phyloP scores from a whole-genome alignment of 192 early-diverging fungal genomes.

The Rhizophagus clarus region DNA sequence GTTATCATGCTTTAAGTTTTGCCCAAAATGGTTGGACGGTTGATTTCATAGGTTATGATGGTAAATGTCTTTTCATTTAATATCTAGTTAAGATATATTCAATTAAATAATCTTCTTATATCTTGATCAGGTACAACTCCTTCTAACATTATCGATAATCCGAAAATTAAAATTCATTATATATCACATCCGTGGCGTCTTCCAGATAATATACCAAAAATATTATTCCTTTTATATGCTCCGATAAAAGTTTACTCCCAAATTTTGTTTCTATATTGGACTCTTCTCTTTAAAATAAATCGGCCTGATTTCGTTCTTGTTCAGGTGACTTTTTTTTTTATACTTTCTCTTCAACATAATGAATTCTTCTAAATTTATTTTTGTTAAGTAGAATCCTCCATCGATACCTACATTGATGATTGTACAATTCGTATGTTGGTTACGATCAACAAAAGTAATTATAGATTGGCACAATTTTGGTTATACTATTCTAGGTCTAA shows the following conservation, averaged over 20 bases:
- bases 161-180: slow-evolving; percentile 52
- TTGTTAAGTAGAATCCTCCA: slow-evolving; percentile 83
- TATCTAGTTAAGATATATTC: no score
- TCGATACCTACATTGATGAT: slow-evolving; percentile 89
- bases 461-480: slow-evolving; percentile 99
- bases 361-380: neutral
- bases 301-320: slow-evolving; percentile 71
- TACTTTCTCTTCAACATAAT: neutral
- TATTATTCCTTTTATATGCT: slow-evolving; percentile 68
- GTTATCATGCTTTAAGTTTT: slow-evolving; percentile 84
- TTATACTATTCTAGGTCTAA: slow-evolving; percentile 79
- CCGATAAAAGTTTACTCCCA: slow-evolving; percentile 69
- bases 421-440: slow-evolving; percentile 64
- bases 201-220: slow-evolving; percentile 55
- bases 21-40: slow-evolving; percentile 68
- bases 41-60: slow-evolving; percentile 82
- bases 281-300: slow-evolving; percentile 58
- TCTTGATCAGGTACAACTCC: slow-evolving; percentile 9
- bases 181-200: slow-evolving; percentile 53
- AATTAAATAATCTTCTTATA: neutral
- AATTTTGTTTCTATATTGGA: slow-evolving; percentile 59
- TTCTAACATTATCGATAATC: slow-evolving; percentile 37
- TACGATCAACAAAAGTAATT: slow-evolving; percentile 71
- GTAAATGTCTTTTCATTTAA: slow-evolving; percentile 34
- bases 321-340: slow-evolving; percentile 58